Evolutionary conservation across 2,329 filamentous ascomycete genomes (phyloP).

Genomic region (Ambrosiella beaveri): DNA sequence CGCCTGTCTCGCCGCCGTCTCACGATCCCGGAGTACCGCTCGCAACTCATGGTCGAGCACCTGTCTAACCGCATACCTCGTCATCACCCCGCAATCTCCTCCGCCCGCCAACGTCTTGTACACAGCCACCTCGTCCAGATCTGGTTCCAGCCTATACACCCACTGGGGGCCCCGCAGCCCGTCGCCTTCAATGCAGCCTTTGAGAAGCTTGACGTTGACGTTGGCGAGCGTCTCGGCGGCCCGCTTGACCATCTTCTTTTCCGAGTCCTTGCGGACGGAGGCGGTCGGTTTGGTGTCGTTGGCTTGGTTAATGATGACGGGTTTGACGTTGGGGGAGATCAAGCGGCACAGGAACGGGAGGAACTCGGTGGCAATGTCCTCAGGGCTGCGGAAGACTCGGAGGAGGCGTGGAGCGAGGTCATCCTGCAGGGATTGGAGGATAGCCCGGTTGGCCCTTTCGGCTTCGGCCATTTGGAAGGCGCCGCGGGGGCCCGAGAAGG

Average conservation of each 20-base stretch:
- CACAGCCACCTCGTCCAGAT: conserved; percentile 59
- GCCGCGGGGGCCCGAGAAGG: conserved; percentile 68
- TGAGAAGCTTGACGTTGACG: conserved; percentile 64
- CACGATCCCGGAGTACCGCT: conserved; percentile 50
- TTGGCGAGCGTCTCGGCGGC: conserved; percentile 73
- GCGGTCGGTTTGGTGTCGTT: conserved; percentile 50
- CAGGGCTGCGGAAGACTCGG: conserved; percentile 61
- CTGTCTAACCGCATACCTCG: conserved; percentile 83
- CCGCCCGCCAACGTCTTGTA: conserved; percentile 51
- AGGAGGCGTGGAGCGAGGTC: conserved; percentile 54
- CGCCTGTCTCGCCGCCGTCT: conserved; percentile 47
- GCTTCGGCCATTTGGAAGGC: conserved; percentile 69
- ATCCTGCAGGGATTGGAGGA: conserved; percentile 56
- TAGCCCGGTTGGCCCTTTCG: conserved; percentile 57
- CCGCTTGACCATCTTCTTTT: conserved; percentile 63
- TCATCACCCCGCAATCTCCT: conserved; percentile 46
- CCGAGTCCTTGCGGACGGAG: conserved; percentile 72
- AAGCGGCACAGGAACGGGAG: conserved; percentile 72
- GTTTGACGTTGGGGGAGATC: conserved; percentile 77
- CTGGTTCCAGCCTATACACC: conserved; percentile 90
- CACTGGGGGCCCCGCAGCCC: conserved; percentile 47
- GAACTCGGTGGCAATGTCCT: conserved; percentile 64
- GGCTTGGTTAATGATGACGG: conserved; percentile 57
- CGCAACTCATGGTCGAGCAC: conserved; percentile 82
- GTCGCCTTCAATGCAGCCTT: conserved; percentile 59